Base-by-base conservation (phyloP, 2,329 filamentous ascomycete species). In the Geosmithia flava region DNA sequence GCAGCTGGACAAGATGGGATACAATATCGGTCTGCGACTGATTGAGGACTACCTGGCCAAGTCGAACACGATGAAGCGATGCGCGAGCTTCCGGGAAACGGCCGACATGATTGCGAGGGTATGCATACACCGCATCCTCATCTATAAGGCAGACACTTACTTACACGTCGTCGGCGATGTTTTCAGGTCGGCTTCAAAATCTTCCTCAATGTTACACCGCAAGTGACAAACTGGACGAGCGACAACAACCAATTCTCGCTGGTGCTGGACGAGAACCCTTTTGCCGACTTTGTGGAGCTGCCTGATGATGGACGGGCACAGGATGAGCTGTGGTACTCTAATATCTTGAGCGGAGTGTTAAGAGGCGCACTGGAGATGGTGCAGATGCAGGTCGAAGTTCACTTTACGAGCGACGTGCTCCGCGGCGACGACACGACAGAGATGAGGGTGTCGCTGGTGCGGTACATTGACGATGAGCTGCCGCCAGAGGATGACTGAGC, bases 1-100 rank as follows among this genome's bases (percentile, higher is more conserved):
- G 65, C 93, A 98, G 65, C 77, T 98, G 43, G 93, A 98, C 63
- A 94, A 91, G 69, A 98, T 98, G 93, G 93, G 93, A 48, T 96
- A 97, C 70, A 97, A 97, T 60, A 98, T 98, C 54, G 93, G 93
- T 27, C 75, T 97, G 60, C 86, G 93, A 39, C 70, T 98, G 55
- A 96, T 98, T 56, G 93, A 98, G 59, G 93, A 98, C 68, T 98
- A 96, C 60, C 80, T 98, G 17, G 93, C 93, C 58, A 97, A 96
- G 66, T 93, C 89, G 5, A 91, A 88, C 57, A 88, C 86, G 2
- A 83, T 83, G 77, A 87, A 88, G 56, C 78, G 89, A 54, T 98
- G 93, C 67, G 76, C 80, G 56, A 97, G 93, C 69, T 96, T 98
- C 62, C 79, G 87, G 50, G 93, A 98, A 65, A 97, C 93, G 7